Base-by-base conservation (phyloP, 129 eudicot genomes). In the Mikania micrantha region DNA sequence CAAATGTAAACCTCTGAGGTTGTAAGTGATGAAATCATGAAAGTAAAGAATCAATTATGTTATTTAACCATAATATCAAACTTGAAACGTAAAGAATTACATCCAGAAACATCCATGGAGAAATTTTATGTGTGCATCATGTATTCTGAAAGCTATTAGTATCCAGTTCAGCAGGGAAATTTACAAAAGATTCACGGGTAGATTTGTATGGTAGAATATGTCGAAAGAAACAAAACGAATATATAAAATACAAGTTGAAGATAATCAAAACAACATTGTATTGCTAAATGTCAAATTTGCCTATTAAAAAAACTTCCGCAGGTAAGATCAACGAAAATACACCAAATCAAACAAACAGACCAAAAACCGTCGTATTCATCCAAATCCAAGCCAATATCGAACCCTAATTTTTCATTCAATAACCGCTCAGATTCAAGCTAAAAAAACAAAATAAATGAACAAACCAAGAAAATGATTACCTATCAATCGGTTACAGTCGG, bases 301-400 rank as follows among this genome's bases (percentile, higher is more conserved):
- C 65, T 31, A 75, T 60, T 72, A 61, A 36, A 73, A 32, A 0
- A 73, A 42, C 41, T 56, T 31, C 17, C 71, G 10, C 54, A 53
- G 7, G 25, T 3, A 54, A 42, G 44, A 42, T 52, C 48, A 63
- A 84, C 70, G 74, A 69, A 72, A 67, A 58, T 22, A 36, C 67
- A 63, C 82, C 87, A 76, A 88, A 86, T 79, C 78, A 63, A 72
- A 13, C 65, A 58, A 74, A 71, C 73, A 83, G 49, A 42, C 38
- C 67, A 64, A 56, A n/a, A 74, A 20, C 62, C 72, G 59, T 49
- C 64, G 0, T 15, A 53, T 27, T 80, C 70, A 77, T 32, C 71
- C 49, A 49, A 36, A 54, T 44, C 45, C 56, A 28, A 49, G 3
- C 59, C 45, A 67, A 66, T 48, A 69, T 11, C 54, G 8, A 60